Evolutionary conservation across 192 early-diverging fungal genomes (phyloP).

Genomic region (Hyaloraphidium curvatum): DNA sequence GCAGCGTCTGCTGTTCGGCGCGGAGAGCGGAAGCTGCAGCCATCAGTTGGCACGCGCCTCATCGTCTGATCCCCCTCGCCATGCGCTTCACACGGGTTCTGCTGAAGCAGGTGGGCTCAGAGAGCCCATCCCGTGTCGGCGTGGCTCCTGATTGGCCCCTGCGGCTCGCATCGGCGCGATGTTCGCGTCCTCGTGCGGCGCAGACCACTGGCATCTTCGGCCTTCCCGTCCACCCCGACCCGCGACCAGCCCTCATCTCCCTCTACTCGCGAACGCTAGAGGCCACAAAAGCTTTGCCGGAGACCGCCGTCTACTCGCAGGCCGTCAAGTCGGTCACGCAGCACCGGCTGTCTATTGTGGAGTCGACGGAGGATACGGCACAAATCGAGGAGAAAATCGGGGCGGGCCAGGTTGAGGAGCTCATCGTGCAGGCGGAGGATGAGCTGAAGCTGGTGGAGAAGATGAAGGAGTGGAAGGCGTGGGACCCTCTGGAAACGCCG

Average conservation of each 20-base stretch:
- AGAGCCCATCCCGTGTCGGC: too few species aligned
- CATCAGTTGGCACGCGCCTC: too few species aligned
- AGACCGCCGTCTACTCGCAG: conserved; percentile 60
- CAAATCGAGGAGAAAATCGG: conserved; percentile 60
- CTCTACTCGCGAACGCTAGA: conserved; percentile 64
- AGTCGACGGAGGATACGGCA: conserved; percentile 45
- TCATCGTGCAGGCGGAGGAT: conserved; percentile 69
- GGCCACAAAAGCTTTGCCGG: conserved; percentile 47
- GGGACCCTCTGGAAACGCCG: conserved; percentile 62
- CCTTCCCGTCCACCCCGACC: conserved; percentile 64
- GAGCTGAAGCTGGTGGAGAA: conserved; percentile 63
- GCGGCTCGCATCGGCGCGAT: too few species aligned
- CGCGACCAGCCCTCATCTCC: conserved; percentile 65
- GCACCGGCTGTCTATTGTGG: conserved; percentile 54
- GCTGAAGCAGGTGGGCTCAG: too few species aligned
- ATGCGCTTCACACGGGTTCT: too few species aligned
- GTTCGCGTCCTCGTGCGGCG: too few species aligned
- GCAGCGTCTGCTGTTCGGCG: too few species aligned
- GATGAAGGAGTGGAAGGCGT: conserved; percentile 78
- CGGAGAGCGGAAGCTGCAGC: too few species aligned
- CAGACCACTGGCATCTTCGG: conserved; percentile 72
- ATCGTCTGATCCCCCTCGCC: too few species aligned
- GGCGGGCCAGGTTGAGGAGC: conserved; percentile 81
- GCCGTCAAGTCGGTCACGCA: conserved; percentile 54
- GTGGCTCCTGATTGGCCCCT: too few species aligned